Evolutionary conservation across 2,329 filamentous ascomycete genomes (phyloP).

Genomic region (Juglanconis sp.): DNA sequence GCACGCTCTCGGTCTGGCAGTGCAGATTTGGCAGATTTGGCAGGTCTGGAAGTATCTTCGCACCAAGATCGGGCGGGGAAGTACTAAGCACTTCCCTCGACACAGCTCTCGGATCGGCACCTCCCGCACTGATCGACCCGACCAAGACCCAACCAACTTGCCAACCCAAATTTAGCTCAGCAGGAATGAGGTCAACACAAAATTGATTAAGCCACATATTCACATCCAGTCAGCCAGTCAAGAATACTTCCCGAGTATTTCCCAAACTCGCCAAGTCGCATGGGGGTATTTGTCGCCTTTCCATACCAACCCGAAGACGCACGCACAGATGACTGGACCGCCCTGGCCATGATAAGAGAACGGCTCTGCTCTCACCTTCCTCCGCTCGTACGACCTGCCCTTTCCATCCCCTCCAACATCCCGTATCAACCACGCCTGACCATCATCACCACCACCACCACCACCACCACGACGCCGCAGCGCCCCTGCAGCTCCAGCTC

Average conservation of each 20-base stretch:
- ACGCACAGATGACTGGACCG: background rate
- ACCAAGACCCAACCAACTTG: background rate
- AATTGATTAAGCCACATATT: background rate
- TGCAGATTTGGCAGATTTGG: background rate
- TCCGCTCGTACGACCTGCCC: background rate
- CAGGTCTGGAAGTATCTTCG: background rate
- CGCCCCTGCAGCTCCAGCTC: constrained; percentile 6
- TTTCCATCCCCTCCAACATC: background rate
- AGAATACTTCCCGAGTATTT: too few relatives aligned
- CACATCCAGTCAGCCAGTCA: too few relatives aligned
- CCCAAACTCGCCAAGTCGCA: background rate
- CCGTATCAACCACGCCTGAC: background rate
- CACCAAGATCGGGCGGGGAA: background rate
- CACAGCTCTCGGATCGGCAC: background rate
- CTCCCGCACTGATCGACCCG: background rate
- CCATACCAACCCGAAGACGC: too few relatives aligned
- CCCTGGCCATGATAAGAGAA: constrained; percentile 15
- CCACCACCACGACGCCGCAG: background rate
- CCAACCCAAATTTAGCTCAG: background rate
- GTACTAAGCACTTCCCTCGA: background rate
- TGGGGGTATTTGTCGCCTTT: background rate
- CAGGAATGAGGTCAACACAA: background rate
- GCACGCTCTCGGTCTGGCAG: background rate
- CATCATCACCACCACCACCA: background rate
- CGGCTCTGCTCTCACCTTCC: constrained; percentile 10